Conservation (phyloP, 1,139 yeast species). For the Diutina catenulata region DNA sequence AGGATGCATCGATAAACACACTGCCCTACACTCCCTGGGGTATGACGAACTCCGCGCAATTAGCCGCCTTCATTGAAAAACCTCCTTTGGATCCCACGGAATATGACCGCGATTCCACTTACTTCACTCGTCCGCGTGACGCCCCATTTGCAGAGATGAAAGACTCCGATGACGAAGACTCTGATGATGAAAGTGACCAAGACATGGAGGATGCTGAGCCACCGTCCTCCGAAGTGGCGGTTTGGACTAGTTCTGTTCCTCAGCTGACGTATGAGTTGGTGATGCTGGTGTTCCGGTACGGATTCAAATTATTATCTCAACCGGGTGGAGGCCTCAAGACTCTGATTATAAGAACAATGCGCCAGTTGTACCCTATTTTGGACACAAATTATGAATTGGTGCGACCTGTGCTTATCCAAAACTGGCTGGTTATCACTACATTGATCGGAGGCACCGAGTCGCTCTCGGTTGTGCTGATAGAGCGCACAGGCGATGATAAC, state of each 20-base stretch:
- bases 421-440: neutral
- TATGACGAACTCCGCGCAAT: neutral
- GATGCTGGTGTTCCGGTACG: neutral
- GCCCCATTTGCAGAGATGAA: conserved; percentile 1
- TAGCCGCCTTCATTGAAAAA: neutral
- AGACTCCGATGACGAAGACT: conserved; percentile 3
- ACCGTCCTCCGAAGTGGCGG: neutral
- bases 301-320: conserved; percentile 2
- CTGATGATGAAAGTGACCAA: neutral
- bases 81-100: too few species aligned
- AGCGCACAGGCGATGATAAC: neutral
- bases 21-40: conserved; percentile 2
- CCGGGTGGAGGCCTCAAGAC: neutral
- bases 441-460: neutral
- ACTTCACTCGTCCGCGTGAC: conserved; percentile 1
- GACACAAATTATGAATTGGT: neutral
- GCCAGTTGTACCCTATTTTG: neutral
- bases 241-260: neutral
- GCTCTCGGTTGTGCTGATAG: neutral
- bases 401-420: neutral
- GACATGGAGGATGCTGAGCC: neutral
- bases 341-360: neutral
- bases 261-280: neutral
- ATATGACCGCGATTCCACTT: neutral
- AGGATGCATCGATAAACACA: neutral